phyloP scores from a whole-genome alignment of 1,284 basidiomycete species.

The Ganoderma meredithae region DNA sequence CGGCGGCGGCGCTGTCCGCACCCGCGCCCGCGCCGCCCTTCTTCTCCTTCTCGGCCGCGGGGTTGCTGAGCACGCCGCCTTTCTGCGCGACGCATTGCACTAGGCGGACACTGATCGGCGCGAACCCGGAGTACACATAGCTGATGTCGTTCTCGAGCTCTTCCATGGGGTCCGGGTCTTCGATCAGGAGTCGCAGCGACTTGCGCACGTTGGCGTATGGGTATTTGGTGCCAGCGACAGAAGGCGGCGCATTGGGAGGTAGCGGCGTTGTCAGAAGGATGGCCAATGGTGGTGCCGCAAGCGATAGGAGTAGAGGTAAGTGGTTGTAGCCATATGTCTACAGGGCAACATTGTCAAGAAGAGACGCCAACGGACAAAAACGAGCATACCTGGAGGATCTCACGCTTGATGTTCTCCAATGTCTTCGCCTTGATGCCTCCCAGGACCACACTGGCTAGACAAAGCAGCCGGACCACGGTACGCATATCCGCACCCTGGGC shows the following conservation, averaged over 20 bases:
- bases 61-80: slow-evolving; percentile 84
- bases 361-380: slow-evolving; percentile 7
- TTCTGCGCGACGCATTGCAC: slow-evolving; percentile 94
- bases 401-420: slow-evolving; percentile 90
- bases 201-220: slow-evolving; percentile 82
- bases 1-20: slow-evolving; percentile 35
- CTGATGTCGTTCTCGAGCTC: slow-evolving; percentile 93
- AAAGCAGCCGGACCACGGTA: slow-evolving; percentile 81
- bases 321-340: slow-evolving; percentile 94
- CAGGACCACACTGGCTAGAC: slow-evolving; percentile 84
- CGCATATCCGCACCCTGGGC: slow-evolving; percentile 85
- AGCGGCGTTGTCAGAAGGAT: slow-evolving; percentile 70
- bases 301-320: slow-evolving; percentile 84
- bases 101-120: slow-evolving; percentile 90
- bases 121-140: slow-evolving; percentile 97
- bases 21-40: slow-evolving; percentile 31
- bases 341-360: slow-evolving; percentile 19
- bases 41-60: slow-evolving; percentile 63
- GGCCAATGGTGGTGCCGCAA: slow-evolving; percentile 77
- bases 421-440: slow-evolving; percentile 90
- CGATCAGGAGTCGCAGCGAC: slow-evolving; percentile 90
- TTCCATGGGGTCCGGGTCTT: slow-evolving; percentile 81
- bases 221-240: slow-evolving; percentile 59
- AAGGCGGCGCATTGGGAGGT: slow-evolving; percentile 55
- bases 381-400: slow-evolving; percentile 81